Evolutionary conservation across 176 grass and related monocot species (phyloP).

Genomic region (Musa acuminata): DNA sequence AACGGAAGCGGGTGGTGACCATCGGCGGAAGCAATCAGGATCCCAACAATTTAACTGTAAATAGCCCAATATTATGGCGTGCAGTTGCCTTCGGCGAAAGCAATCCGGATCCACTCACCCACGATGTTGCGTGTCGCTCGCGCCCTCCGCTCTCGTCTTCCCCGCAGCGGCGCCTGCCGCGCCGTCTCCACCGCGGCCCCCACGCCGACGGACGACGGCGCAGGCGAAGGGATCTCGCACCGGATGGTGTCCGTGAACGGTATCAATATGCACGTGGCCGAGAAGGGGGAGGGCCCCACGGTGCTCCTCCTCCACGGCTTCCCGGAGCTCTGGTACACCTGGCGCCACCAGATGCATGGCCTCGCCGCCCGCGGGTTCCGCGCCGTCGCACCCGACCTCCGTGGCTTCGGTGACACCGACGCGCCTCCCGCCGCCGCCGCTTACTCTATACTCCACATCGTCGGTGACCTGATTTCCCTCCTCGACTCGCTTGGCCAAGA

Average conservation of each 20-base stretch:
- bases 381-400: conserved; percentile 15
- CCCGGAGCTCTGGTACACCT: conserved; percentile 17
- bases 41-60: too few relatives aligned
- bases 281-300: conserved; percentile 9
- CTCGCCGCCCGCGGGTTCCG: conserved; percentile 1
- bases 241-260: background rate
- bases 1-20: too few relatives aligned
- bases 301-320: conserved; percentile 12
- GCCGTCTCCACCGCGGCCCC: background rate
- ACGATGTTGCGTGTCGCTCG: background rate
- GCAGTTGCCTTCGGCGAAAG: too few relatives aligned
- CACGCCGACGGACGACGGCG: background rate
- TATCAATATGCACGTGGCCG: conserved; percentile 8
- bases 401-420: conserved; percentile 10
- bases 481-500: conserved; percentile 12
- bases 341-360: conserved; percentile 7
- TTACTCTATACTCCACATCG: conserved; percentile 4
- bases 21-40: too few relatives aligned
- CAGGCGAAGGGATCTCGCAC: background rate
- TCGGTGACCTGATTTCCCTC: conserved; percentile 10
- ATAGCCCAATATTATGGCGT: too few relatives aligned
- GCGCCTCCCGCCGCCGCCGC: background rate
- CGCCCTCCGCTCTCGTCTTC: background rate
- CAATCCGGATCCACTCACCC: too few relatives aligned
- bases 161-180: background rate